A percentile compares a stretch with the other conserved stretches of the same genome.
These are phyloP conservation scores for Debaryomyces subglobosus DNA, from an alignment of 1,139 yeast species.

Conservation along the genomic window DNA sequence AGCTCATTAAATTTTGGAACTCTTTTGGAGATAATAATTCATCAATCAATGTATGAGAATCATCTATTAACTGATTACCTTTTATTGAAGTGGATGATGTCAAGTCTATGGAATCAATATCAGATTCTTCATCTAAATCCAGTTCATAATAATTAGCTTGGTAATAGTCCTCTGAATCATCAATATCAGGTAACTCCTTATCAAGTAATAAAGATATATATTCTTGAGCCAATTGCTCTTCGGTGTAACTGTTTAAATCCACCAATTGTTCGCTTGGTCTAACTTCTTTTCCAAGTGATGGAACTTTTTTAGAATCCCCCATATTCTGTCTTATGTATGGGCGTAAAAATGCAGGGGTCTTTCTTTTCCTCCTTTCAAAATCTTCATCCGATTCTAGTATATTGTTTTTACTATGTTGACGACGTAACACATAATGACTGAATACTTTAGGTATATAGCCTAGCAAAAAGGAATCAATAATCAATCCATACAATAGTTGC, in stretches of 20 bases:
- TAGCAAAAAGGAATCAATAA: constrained; percentile 16
- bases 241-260: constrained; percentile 26
- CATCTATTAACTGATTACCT: neutral
- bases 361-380: constrained; percentile 23
- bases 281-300: constrained; percentile 17
- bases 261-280: neutral
- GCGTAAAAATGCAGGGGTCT: constrained; percentile 31
- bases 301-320: constrained; percentile 1
- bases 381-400: constrained; percentile 24
- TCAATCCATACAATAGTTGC: constrained; percentile 29
- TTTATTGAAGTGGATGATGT: neutral
- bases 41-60: constrained; percentile 16
- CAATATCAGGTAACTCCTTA: constrained; percentile 45
- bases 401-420: neutral
- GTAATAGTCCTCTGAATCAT: constrained; percentile 47
- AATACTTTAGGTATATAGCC: neutral
- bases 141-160: constrained; percentile 20
- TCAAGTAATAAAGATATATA: constrained; percentile 32
- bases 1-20: constrained; percentile 31
- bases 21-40: constrained; percentile 38
- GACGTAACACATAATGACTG: constrained; percentile 7
- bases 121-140: constrained; percentile 28
- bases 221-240: constrained; percentile 23
- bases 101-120: constrained; percentile 16
- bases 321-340: constrained; percentile 13